Evolutionary conservation across 73 alveolate genomes (phyloP).

Genomic region (Stentor roeselii): DNA sequence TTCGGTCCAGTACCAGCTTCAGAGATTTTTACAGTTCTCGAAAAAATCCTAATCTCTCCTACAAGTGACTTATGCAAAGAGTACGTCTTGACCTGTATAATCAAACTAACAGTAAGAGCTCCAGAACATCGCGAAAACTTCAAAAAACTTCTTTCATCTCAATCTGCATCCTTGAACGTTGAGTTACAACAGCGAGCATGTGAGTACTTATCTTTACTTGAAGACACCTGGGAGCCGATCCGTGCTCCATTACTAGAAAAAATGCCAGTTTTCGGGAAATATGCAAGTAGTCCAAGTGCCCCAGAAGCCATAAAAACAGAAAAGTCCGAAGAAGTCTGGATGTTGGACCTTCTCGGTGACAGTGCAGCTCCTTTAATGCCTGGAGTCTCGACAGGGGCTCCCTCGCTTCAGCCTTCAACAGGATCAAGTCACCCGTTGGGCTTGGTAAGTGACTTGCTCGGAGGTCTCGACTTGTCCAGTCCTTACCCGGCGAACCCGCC

Average conservation of each 20-base stretch:
- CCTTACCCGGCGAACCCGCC: background rate
- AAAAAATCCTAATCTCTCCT: conserved; percentile 28
- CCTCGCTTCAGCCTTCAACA: background rate
- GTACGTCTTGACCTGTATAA: conserved; percentile 52
- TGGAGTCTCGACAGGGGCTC: background rate
- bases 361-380: background rate
- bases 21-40: conserved; percentile 43
- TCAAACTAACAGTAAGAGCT: conserved; percentile 53
- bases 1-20: conserved; percentile 41
- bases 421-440: background rate
- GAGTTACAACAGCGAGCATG: conserved; percentile 75
- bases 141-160: conserved; percentile 27
- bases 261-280: conserved; percentile 58
- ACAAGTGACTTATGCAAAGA: conserved; percentile 10
- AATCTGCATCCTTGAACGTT: conserved; percentile 35
- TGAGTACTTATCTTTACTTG: conserved; percentile 57
- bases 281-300: conserved; percentile 39
- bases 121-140: conserved; percentile 28
- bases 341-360: background rate
- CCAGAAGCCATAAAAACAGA: conserved; percentile 47
- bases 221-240: conserved; percentile 48
- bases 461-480: background rate
- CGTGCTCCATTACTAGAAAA: conserved; percentile 52
- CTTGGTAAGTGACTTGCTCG: background rate
- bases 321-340: conserved; percentile 23